Conservation (phyloP, 345 rosid species). For the Heritiera littoralis region DNA sequence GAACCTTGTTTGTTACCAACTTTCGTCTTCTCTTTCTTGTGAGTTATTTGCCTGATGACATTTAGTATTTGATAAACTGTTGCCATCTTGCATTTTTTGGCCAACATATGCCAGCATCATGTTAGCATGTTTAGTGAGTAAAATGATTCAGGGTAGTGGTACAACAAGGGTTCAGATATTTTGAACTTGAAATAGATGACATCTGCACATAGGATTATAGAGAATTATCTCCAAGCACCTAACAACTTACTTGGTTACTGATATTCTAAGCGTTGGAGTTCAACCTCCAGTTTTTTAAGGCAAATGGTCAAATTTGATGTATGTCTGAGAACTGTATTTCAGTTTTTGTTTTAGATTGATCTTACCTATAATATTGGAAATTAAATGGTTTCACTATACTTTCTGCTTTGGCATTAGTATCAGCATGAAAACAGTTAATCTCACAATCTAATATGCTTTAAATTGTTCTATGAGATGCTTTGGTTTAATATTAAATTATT, state of each 20-base stretch:
- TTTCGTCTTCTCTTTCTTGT: conserved; percentile 94
- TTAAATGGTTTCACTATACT: neutral
- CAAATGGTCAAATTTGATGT: neutral
- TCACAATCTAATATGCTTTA: conserved; percentile 5
- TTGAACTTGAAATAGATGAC: neutral
- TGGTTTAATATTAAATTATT: conserved; percentile 3
- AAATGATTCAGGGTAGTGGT: neutral
- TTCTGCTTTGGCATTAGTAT: neutral
- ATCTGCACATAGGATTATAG: neutral
- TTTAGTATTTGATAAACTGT: conserved; percentile 8
- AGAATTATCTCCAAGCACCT: neutral
- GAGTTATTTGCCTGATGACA: conserved; percentile 27
- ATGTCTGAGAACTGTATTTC: neutral
- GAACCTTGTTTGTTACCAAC: conserved; percentile 83
- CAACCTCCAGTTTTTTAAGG: neutral
- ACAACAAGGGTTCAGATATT: neutral
- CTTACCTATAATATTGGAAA: neutral
- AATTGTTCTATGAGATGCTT: conserved; percentile 4
- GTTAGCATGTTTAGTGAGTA: conserved; percentile 7
- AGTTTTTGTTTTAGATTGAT: neutral
- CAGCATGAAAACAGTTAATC: neutral
- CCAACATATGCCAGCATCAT: neutral
- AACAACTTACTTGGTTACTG: neutral
- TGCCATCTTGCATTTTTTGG: conserved; percentile 11
- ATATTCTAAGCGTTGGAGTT: neutral